Conservation (phyloP, 495 filamentous ascomycete species). For the Aspergillus affinis region DNA sequence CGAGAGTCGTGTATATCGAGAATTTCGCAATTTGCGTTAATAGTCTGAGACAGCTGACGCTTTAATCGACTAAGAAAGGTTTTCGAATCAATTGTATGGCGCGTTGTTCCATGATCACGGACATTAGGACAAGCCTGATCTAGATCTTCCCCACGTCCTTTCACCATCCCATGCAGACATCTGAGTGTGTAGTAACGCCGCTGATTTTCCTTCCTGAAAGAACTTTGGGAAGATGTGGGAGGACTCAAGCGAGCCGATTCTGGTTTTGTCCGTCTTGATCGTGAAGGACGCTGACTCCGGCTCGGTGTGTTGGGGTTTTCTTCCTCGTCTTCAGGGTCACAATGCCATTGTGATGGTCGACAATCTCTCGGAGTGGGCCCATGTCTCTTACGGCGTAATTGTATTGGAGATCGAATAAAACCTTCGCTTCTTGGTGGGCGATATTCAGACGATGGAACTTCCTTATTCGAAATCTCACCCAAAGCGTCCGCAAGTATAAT, state of each 20-base stretch:
- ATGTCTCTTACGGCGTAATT: slow-evolving; percentile 9
- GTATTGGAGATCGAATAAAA: slow-evolving; percentile 22
- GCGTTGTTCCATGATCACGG: slow-evolving; percentile 23
- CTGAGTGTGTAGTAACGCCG: slow-evolving; percentile 38
- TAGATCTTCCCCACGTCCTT: slow-evolving; percentile 26
- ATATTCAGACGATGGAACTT: slow-evolving; percentile 19
- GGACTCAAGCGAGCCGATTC: background rate
- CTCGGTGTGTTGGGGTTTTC: slow-evolving; percentile 14
- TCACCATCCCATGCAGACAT: slow-evolving; percentile 39
- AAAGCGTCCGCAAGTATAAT: slow-evolving; percentile 33
- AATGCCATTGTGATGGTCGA: background rate
- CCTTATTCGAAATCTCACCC: slow-evolving; percentile 26
- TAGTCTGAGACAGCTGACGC: slow-evolving; percentile 13
- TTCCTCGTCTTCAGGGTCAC: slow-evolving; percentile 4
- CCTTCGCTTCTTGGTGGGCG: slow-evolving; percentile 4
- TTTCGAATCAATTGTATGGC: slow-evolving; percentile 7
- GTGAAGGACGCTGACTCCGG: slow-evolving; percentile 2
- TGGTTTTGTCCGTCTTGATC: background rate
- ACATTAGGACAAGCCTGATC: slow-evolving; percentile 42
- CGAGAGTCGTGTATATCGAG: slow-evolving; percentile 29
- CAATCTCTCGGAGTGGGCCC: slow-evolving; percentile 1
- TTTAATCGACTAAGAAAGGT: slow-evolving; percentile 8
- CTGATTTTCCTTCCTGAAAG: background rate
- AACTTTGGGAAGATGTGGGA: background rate
- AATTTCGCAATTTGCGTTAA: slow-evolving; percentile 10